Percentiles rank a stretch among this genome's conserved stretches.
These are phyloP conservation scores for Saccharomycopsis selenospora DNA, from an alignment of 805 yeast genomes.

Conservation along the genomic window DNA sequence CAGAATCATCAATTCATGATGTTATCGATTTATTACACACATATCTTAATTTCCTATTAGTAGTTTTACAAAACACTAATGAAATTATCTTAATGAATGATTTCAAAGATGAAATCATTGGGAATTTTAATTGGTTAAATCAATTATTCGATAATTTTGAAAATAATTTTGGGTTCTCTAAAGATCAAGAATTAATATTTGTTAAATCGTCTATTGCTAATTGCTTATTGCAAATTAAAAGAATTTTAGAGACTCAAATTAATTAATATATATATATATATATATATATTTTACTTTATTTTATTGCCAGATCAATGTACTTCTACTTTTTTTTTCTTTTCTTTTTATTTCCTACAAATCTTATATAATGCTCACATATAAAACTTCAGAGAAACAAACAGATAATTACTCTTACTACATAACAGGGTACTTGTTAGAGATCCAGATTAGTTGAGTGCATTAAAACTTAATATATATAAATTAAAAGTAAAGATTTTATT, in stretches of 20 bases:
- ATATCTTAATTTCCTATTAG: constrained; percentile 11
- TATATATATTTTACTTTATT: neutral
- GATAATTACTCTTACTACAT: too few species aligned
- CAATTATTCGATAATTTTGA: constrained; percentile 17
- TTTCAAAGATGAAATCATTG: constrained; percentile 5
- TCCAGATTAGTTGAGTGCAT: constrained; percentile 1
- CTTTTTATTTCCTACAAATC: too few species aligned
- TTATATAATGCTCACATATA: too few species aligned
- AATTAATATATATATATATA: neutral
- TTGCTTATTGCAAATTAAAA: constrained; percentile 15
- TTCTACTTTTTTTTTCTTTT: too few species aligned
- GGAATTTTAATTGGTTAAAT: constrained; percentile 15
- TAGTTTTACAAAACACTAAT: constrained; percentile 9
- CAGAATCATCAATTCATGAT: constrained; percentile 5
- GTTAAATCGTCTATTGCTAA: constrained; percentile 14
- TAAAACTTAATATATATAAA: constrained; percentile 2
- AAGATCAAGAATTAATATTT: constrained; percentile 2
- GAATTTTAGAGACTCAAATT: constrained; percentile 6
- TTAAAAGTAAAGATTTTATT: neutral
- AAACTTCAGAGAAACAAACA: too few species aligned
- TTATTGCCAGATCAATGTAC: too few species aligned
- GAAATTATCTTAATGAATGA: constrained; percentile 1
- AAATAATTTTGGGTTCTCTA: constrained; percentile 7
- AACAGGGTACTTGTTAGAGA: too few species aligned
- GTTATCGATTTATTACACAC: constrained; percentile 13